Evolutionary conservation across 1,139 yeast genomes (phyloP), one percentile per base, ranked within the genome.

Genomic region (Blastobotrys aristatus): DNA sequence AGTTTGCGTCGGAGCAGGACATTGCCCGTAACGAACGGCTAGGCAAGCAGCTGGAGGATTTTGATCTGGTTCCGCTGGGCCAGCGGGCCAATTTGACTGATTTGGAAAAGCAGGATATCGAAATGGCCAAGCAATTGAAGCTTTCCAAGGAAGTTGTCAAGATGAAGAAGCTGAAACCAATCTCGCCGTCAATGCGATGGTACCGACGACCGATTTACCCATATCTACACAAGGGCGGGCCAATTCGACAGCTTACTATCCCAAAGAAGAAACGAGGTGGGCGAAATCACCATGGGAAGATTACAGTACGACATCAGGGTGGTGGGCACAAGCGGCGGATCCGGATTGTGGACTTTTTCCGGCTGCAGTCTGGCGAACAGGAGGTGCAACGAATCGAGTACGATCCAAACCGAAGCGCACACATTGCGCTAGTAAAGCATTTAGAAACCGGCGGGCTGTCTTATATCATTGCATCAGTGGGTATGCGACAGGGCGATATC

Each of bases 321-420:
- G 98, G 98, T 60, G 98, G 97, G 40, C 95, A 87, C 65, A 88
- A 85, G 67, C 82, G 89, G 62, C 79, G 98, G 67, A 77, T 85
- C 38, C 79, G 99, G 61, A 66, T 86, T 42, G 76, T 92, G 26
- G 99, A 92, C 67, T 82, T 83, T 62, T 73, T 74, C 59, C 77
- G 99, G 61, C 63, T 67, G 40, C 75, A 65, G 2, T 68, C 80
- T 1, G 98, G 97, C 21, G 76, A 75, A 47, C 95, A 88, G 58
- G 76, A 79, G 20, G 97, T 92, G 20, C 71, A 82, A 50, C 76
- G 99, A 63, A 87, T 92, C 51, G 99, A 92, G 68, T 88, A 89
- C 64, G 99, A 92, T 68, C 99, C 99, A 40, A 87, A 87, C 62
- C 79, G 99, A 72, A 79, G 95, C 4, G 87, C 94, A 5, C 99